phyloP scores from a whole-genome alignment of 305 asterid genomes.

The Fraxinus ornus region DNA sequence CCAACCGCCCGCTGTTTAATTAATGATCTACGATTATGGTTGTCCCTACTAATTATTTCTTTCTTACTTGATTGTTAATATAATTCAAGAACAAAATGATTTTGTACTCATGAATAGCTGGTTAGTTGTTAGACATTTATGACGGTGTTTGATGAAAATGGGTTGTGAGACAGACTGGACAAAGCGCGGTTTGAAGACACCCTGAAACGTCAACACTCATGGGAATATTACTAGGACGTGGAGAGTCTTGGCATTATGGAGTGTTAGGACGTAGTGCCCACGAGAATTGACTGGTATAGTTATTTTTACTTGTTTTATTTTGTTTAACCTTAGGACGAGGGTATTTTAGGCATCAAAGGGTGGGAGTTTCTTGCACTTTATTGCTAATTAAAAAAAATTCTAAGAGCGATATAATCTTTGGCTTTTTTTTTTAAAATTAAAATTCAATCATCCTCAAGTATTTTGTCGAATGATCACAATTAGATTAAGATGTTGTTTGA shows the following conservation, averaged over 20 bases:
- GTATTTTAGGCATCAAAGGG: not conserved
- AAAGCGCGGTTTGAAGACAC: not conserved
- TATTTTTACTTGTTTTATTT: not conserved
- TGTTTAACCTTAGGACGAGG: not conserved
- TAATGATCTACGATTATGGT: not conserved
- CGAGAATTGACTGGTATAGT: not conserved
- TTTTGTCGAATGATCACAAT: not conserved
- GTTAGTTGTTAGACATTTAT: not conserved
- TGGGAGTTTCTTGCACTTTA: not conserved
- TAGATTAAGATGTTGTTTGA: not conserved
- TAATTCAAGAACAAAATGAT: not conserved
- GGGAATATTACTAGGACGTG: not conserved
- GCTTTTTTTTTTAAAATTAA: too few relatives aligned
- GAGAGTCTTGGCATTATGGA: not conserved
- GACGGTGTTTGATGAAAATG: not conserved
- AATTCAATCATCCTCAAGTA: not conserved
- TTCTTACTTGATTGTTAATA: not conserved
- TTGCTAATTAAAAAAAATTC: not conserved
- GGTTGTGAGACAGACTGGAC: not conserved
- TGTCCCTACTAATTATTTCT: not conserved
- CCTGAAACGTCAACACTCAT: not conserved
- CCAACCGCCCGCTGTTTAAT: not conserved
- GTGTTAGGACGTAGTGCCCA: not conserved
- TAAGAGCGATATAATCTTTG: not conserved
- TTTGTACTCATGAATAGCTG: not conserved